Percentiles rank a stretch among this genome's conserved stretches.
Conservation (phyloP, 257 asterid species). For the Solanum paucissectum region DNA sequence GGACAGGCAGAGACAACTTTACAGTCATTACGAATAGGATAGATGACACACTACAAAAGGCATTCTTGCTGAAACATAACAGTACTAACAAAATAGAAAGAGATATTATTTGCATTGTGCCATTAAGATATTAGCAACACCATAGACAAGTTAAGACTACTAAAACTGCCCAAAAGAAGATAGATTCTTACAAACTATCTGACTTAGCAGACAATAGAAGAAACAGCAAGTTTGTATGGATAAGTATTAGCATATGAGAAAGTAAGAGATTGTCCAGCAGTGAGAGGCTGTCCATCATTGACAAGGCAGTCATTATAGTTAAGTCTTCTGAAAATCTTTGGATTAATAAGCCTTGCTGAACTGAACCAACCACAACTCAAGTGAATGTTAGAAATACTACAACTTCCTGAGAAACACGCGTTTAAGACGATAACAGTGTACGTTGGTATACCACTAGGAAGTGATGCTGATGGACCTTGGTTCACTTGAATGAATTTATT, state of each 20-base stretch:
- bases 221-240: constrained; percentile 33
- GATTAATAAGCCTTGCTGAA: constrained; percentile 47
- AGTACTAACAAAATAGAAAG: neutral
- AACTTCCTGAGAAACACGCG: constrained; percentile 30
- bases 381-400: constrained; percentile 53
- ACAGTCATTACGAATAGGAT: no score
- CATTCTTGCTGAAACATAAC: neutral
- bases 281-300: constrained; percentile 43
- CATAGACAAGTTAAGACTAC: neutral
- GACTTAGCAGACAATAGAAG: constrained; percentile 29
- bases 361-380: constrained; percentile 71
- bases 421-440: constrained; percentile 43
- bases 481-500: constrained; percentile 25
- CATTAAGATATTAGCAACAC: neutral
- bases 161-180: neutral
- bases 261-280: constrained; percentile 23
- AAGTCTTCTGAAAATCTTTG: constrained; percentile 35
- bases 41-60: neutral
- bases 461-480: constrained; percentile 38
- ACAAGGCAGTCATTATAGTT: constrained; percentile 51
- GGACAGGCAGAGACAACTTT: neutral
- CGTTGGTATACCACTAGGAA: constrained; percentile 65
- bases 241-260: constrained; percentile 62
- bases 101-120: neutral
- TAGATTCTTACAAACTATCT: neutral